Conservation (phyloP, 345 rosid genomes). For the Populus nigra region DNA sequence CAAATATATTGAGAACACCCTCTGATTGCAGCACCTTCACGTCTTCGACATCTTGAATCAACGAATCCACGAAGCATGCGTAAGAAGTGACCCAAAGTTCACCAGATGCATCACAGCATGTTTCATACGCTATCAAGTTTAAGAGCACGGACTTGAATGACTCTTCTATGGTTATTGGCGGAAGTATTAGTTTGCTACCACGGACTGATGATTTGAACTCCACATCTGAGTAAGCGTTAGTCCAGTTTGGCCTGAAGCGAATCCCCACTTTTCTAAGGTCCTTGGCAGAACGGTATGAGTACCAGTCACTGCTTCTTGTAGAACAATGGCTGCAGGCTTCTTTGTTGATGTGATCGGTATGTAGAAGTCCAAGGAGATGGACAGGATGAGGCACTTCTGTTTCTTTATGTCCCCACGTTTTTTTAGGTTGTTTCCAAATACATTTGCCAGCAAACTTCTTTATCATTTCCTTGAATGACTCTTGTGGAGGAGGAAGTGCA, state of each 20-base stretch:
- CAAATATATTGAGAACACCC: slow-evolving; percentile 8
- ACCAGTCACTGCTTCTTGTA: too few relatives aligned
- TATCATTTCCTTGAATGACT: too few relatives aligned
- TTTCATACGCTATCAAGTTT: slow-evolving; percentile 29
- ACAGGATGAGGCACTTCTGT: too few relatives aligned
- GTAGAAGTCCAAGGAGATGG: slow-evolving; percentile 8
- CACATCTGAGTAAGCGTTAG: background rate
- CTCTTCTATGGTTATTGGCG: slow-evolving; percentile 16
- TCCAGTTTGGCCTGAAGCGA: background rate
- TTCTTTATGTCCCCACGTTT: too few relatives aligned
- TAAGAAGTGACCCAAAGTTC: slow-evolving; percentile 17
- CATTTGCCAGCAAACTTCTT: too few relatives aligned
- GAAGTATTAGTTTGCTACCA: background rate
- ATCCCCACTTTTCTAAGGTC: slow-evolving; percentile 4
- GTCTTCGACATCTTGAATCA: slow-evolving; percentile 17
- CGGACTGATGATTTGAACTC: background rate
- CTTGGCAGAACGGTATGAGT: background rate
- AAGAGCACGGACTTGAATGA: slow-evolving; percentile 14
- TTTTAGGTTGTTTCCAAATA: too few relatives aligned
- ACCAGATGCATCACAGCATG: slow-evolving; percentile 1
- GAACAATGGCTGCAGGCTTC: too few relatives aligned
- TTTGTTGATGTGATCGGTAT: too few relatives aligned
- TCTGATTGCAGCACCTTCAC: slow-evolving; percentile 14
- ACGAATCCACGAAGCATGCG: slow-evolving; percentile 17
- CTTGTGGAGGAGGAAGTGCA: background rate